A percentile compares a stretch with the other conserved stretches of the same genome.
Conservation (phyloP, 1,284 basidiomycete genomes). For the Apiotrichum porosum region DNA sequence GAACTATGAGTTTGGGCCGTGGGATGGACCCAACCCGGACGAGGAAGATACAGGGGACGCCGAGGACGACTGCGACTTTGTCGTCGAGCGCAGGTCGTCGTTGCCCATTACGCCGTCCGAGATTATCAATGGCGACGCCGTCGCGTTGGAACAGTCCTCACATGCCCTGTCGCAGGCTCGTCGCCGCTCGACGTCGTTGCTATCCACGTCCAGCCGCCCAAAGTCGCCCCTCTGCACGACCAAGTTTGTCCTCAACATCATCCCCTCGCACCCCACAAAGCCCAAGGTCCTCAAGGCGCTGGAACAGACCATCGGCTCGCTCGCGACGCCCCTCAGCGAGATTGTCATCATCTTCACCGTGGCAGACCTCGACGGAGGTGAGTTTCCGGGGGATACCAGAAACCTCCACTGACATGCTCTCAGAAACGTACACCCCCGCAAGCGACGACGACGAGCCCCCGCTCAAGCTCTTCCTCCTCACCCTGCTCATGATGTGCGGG, state of each 20-base stretch:
- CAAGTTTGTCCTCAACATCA: constrained; percentile 4
- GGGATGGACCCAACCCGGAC: not conserved
- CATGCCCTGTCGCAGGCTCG: too few relatives aligned
- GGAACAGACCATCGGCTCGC: constrained; percentile 2
- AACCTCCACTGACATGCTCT: too few relatives aligned
- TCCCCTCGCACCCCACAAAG: not conserved
- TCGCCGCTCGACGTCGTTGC: too few relatives aligned
- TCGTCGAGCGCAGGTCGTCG: too few relatives aligned
- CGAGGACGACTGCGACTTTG: not conserved
- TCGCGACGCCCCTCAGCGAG: not conserved
- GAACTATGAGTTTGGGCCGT: constrained; percentile 2
- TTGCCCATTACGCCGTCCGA: too few relatives aligned
- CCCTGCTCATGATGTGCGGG: constrained; percentile 2
- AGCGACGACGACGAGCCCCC: not conserved
- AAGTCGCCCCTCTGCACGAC: not conserved
- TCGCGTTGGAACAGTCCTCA: too few relatives aligned
- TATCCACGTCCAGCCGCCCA: too few relatives aligned
- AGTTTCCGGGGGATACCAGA: too few relatives aligned
- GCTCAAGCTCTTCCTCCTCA: constrained; percentile 4
- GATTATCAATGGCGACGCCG: too few relatives aligned
- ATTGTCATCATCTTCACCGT: constrained; percentile 3
- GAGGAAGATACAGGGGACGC: not conserved
- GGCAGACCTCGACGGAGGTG: not conserved
- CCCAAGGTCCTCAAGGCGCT: constrained; percentile 3
- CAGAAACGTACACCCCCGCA: not conserved